phyloP scores from a whole-genome alignment of 2,329 filamentous ascomycete genomes.

The Trichoderma afroharzianum region DNA sequence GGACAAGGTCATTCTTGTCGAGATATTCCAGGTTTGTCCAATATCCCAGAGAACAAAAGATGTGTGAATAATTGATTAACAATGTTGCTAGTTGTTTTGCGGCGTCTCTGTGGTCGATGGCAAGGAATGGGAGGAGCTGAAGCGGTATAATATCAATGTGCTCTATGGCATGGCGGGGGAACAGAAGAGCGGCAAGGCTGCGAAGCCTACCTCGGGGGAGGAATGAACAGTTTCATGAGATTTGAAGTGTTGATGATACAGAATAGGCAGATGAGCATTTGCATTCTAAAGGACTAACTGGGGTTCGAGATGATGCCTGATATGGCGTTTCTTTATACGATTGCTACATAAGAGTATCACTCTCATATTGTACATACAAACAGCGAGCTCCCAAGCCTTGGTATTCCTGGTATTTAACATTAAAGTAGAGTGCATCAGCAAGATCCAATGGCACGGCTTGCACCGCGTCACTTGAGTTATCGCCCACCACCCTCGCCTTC shows the following conservation, averaged over 20 bases:
- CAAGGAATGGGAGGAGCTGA: slow-evolving; percentile 66
- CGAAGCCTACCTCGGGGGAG: neutral
- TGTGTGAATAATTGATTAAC: neutral
- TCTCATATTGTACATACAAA: neutral
- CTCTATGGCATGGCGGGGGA: slow-evolving; percentile 49
- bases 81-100: slow-evolving; percentile 58
- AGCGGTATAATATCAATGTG: slow-evolving; percentile 74
- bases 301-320: neutral
- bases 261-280: neutral
- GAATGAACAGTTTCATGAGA: neutral
- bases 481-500: neutral
- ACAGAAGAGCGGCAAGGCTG: slow-evolving; percentile 15
- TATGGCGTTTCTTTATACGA: neutral
- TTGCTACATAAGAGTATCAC: neutral
- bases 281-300: neutral
- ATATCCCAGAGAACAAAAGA: rapidly evolving
- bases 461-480: neutral
- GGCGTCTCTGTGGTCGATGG: slow-evolving; percentile 75
- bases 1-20: slow-evolving; percentile 74
- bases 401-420: neutral
- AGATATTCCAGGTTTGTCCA: slow-evolving; percentile 68
- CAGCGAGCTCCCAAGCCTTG: neutral
- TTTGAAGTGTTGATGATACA: neutral
- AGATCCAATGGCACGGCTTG: neutral
- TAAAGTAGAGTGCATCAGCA: neutral